Base-by-base conservation (phyloP, 2,329 filamentous ascomycete species). In the Neurospora sp. region DNA sequence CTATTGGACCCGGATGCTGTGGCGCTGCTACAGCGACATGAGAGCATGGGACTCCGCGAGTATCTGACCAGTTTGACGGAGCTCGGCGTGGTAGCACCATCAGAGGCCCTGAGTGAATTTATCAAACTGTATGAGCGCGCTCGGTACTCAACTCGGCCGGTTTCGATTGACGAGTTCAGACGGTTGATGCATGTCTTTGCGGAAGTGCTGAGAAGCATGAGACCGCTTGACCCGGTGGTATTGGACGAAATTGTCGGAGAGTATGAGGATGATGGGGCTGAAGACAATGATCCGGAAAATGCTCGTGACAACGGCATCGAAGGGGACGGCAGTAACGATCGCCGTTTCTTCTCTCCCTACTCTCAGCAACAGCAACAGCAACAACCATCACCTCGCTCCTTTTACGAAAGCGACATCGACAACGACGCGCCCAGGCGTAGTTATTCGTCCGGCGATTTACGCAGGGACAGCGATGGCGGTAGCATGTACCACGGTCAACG, bases 161-260 rank as follows among this genome's bases (percentile, higher is more conserved):
- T 97, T 4, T 86, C 87, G 2, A 90, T 94, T 74, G 76, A 80
- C 0, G 86, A 90, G 68, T 98, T 99, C 77, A 86, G 91, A 43
- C 82, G 85, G 28, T 82, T 97, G 38, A 97, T 97, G 93, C 86
- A 89, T 70, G 84, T 92, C 36, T 97, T 98, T 79, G 91, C 94
- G 1, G 88, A 91, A 68, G 82, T 98, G 0, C 82, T 98, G 15
- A 88, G 91, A 68, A 86, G 85, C 19, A 97, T 98, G 91, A 85
- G 83, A 37, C 84, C 87, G 0, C 81, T 92, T 3, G 83, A 90
- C 70, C 81, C 86, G 0, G 81, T 81, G 0, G 78, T 88, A 4
- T 77, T 92, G 5, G 77, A 79, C 36, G 74, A 73, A 12, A 62
- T 62, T 36, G 52, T 33, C 28, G 28, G 52, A 11, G 71, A 71